Evolutionary conservation across 225 moss, liverwort and hornwort genomes (phyloP), one percentile per base, ranked within the genome.

Genomic region (Polytrichum formosum): DNA sequence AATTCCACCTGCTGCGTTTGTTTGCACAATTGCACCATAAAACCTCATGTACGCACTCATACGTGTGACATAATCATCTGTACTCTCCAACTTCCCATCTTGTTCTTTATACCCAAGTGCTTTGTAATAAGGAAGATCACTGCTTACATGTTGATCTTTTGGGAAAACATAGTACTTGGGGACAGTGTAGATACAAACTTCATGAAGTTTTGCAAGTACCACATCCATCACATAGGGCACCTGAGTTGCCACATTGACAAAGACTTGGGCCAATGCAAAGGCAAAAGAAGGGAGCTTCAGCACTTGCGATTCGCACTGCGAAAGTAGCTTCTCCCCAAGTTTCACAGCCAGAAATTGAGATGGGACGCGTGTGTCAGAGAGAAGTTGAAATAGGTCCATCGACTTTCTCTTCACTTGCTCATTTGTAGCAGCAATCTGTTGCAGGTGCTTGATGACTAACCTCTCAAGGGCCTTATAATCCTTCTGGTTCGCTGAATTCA

Each of bases 401-500:
- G 93, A 85, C 71, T 93, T 96, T 26, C 56, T 94, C 94, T 87
- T 90, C 55, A 98, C 97, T 94, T 98, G 97, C 71, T 92, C 86
- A 75, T 91, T 92, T 35, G 97, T 98, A 18, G 91, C 94, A 78
- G 92, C 86, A 67, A 98, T 79, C 81, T 98, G 97, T 66, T 98
- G 97, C 55, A 98, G 64, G 78, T 85, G 81, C 77, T 94, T 94
- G 72, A 91, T 84, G 26, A 94, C 59, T 61, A 82, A 88, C 81
- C 94, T 85, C 80, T 98, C 94, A 55, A 80, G 90, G 27, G 72
- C 75, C 80, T 91, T 98, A 33, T 92, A 76, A 59, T 90, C 90
- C 97, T 92, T 94, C 65, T 91, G 90, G 29, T 88, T 68, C 17
- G 80, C 81, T 72, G 87, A 87, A 77, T 94, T 84, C 46, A 76